phyloP scores from a whole-genome alignment of 2,329 filamentous ascomycete species.

The Fusarium concolor region DNA sequence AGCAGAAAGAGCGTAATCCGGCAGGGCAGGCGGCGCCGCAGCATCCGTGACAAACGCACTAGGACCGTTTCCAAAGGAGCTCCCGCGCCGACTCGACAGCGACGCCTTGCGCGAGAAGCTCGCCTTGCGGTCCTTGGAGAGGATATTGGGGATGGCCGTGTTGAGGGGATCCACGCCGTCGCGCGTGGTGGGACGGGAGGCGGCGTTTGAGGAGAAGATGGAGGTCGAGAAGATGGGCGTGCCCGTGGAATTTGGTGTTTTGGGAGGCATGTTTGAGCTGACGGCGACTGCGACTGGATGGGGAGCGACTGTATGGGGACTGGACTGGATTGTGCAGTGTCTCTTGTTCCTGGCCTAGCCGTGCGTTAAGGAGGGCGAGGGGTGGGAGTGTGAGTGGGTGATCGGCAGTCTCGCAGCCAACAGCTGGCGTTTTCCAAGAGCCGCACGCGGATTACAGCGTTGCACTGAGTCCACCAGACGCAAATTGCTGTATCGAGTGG shows the following conservation, averaged over 20 bases:
- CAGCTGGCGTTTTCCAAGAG: no score
- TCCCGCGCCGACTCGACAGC: constrained; percentile 59
- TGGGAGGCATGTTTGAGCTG: constrained; percentile 38
- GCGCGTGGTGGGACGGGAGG: constrained; percentile 53
- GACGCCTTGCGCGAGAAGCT: constrained; percentile 67
- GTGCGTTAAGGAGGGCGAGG: no score
- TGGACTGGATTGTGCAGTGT: neutral
- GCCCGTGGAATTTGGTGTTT: constrained; percentile 44
- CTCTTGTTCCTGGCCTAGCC: neutral
- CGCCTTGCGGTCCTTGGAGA: constrained; percentile 61
- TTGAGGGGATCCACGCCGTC: constrained; percentile 48
- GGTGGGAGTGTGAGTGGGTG: no score
- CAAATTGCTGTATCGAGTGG: neutral
- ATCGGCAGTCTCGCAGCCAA: no score
- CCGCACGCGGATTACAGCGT: no score
- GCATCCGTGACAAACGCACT: constrained; percentile 59
- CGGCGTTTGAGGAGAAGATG: constrained; percentile 50
- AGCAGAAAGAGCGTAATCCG: constrained; percentile 64
- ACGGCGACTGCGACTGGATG: no score
- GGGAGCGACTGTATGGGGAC: neutral
- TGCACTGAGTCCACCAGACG: no score
- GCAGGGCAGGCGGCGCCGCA: constrained; percentile 63
- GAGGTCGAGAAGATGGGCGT: constrained; percentile 53
- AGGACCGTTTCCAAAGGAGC: constrained; percentile 53
- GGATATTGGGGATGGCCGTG: constrained; percentile 45